Conservation (phyloP, 129 eudicot genomes). For the Solidago caesia region DNA sequence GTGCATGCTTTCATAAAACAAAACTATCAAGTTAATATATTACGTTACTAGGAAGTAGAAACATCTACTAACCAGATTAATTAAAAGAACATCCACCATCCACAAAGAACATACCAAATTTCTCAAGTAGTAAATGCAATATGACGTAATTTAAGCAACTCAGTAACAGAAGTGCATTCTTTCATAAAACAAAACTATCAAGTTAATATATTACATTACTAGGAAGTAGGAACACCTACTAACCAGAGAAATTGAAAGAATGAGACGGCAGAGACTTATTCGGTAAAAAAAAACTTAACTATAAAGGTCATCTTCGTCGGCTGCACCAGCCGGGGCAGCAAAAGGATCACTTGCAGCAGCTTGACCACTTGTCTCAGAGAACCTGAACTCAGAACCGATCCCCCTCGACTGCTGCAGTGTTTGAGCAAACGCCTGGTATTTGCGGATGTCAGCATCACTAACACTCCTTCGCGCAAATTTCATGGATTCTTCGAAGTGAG, state of each 20-base stretch:
- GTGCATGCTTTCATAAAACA: background rate
- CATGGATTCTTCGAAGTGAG: conserved; percentile 89
- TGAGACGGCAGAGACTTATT: background rate
- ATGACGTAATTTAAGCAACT: too few relatives aligned
- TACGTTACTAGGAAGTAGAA: background rate
- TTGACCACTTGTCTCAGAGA: conserved; percentile 44
- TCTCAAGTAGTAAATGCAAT: too few relatives aligned
- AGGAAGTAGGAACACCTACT: background rate
- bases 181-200: background rate
- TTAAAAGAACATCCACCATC: background rate
- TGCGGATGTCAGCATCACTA: conserved; percentile 91
- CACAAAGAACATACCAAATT: too few relatives aligned
- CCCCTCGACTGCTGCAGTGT: conserved; percentile 80
- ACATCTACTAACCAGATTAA: conserved; percentile 1
- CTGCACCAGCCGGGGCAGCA: conserved; percentile 72
- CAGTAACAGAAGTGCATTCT: too few relatives aligned
- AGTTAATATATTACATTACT: background rate
- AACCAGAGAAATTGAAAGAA: background rate
- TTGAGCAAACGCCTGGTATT: conserved; percentile 75
- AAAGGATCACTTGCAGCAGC: conserved; percentile 64
- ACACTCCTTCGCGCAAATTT: conserved; percentile 94
- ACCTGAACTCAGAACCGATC: conserved; percentile 65
- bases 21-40: background rate
- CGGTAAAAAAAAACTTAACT: conserved; percentile 32
- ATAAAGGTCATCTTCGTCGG: conserved; percentile 95